phyloP scores from a whole-genome alignment of 2,329 filamentous ascomycete species.

The Cordyceps militaris region DNA sequence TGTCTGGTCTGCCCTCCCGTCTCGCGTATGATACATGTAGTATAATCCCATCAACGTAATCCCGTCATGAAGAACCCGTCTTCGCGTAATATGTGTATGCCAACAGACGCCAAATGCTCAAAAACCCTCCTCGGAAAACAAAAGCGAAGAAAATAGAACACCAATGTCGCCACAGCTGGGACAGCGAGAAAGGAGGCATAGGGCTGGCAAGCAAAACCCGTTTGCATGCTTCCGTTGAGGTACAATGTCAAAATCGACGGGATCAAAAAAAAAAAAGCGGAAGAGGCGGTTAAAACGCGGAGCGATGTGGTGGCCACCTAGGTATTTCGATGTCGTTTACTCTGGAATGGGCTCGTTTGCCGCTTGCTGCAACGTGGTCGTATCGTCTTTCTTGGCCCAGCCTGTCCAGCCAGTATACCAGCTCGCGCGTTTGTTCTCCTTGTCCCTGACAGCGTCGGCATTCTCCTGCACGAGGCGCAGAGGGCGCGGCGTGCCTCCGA shows the following conservation, averaged over 20 bases:
- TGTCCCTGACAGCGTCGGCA: constrained; percentile 40
- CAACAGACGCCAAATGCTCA: constrained; percentile 9
- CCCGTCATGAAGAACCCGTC: constrained; percentile 1
- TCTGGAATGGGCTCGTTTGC: constrained; percentile 28
- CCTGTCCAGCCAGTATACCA: constrained; percentile 56
- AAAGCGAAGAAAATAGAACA: constrained; percentile 1
- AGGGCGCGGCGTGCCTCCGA: constrained; percentile 70
- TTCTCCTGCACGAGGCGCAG: constrained; percentile 82
- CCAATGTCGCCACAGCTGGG: not conserved
- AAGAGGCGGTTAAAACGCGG: constrained; percentile 6
- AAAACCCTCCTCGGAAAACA: not conserved
- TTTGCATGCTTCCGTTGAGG: constrained; percentile 1
- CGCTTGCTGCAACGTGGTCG: constrained; percentile 12
- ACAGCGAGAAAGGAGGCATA: not conserved
- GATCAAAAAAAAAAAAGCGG: constrained; percentile 7
- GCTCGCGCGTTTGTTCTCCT: constrained; percentile 53
- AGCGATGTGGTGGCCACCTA: not conserved
- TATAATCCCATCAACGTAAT: constrained; percentile 7
- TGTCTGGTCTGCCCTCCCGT: not conserved
- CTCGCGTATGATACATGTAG: constrained; percentile 8
- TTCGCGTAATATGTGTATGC: constrained; percentile 9
- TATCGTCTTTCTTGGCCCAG: constrained; percentile 46
- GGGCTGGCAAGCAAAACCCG: constrained; percentile 5
- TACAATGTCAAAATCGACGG: not conserved
- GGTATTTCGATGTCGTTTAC: constrained; percentile 17